Conservation (phyloP, 2,329 filamentous ascomycete species). For the Aphanocladium album region DNA sequence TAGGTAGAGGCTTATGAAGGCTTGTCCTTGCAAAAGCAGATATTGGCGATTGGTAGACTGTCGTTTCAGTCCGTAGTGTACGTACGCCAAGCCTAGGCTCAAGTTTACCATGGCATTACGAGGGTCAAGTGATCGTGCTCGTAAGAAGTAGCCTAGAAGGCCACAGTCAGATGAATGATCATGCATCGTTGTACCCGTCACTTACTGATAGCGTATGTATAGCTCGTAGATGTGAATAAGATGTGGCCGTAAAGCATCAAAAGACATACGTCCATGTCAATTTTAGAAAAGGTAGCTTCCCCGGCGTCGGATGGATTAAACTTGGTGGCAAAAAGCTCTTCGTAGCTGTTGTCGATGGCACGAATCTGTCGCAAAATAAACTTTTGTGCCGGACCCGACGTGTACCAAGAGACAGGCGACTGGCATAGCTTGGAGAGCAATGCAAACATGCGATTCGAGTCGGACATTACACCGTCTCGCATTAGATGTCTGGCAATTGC, state of each 20-base stretch:
- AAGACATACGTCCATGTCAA: slow-evolving; percentile 67
- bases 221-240: slow-evolving; percentile 76
- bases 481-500: slow-evolving; percentile 78
- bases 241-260: slow-evolving; percentile 90
- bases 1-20: slow-evolving; percentile 58
- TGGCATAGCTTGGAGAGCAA: slow-evolving; percentile 72
- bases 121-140: slow-evolving; percentile 69
- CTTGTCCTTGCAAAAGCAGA: slow-evolving; percentile 76
- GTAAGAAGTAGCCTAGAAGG: slow-evolving; percentile 69
- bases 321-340: slow-evolving; percentile 20
- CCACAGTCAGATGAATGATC: not conserved
- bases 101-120: slow-evolving; percentile 74
- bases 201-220: slow-evolving; percentile 72
- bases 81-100: slow-evolving; percentile 75
- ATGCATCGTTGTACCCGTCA: slow-evolving; percentile 13
- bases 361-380: slow-evolving; percentile 90
- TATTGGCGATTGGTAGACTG: slow-evolving; percentile 88
- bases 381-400: slow-evolving; percentile 78
- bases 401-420: slow-evolving; percentile 69
- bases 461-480: slow-evolving; percentile 73
- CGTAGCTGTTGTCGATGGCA: slow-evolving; percentile 63
- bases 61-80: slow-evolving; percentile 84
- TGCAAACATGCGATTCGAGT: slow-evolving; percentile 79
- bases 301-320: slow-evolving; percentile 14
- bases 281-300: not conserved